Evolutionary conservation across 108 stramenopile species (phyloP).

Genomic region (Skeletonema grethae): DNA sequence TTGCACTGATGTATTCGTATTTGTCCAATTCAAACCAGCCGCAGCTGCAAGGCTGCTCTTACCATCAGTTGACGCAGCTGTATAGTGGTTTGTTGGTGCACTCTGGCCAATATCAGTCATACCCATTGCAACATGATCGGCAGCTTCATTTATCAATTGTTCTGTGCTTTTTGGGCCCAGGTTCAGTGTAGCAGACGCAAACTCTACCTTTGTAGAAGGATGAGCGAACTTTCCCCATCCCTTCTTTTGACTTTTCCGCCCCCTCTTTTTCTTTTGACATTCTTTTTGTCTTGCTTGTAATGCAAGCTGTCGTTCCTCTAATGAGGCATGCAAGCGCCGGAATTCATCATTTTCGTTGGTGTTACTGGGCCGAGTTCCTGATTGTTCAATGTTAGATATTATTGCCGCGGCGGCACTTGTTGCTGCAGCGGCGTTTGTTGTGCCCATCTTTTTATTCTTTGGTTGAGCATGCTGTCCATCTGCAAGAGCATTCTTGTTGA

Average conservation of each 20-base stretch:
- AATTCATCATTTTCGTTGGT: constrained; percentile 42
- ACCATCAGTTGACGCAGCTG: constrained; percentile 1
- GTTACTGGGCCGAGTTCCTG: neutral
- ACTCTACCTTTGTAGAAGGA: constrained; percentile 4
- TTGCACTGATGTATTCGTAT: constrained; percentile 2
- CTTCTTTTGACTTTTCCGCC: constrained; percentile 21
- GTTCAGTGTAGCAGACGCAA: constrained; percentile 35
- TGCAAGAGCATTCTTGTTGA: constrained; percentile 7
- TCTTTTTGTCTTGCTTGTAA: constrained; percentile 42
- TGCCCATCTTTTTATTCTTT: constrained; percentile 6
- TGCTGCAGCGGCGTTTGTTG: neutral
- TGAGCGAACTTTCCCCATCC: constrained; percentile 29
- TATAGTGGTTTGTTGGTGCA: neutral
- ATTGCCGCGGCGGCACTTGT: neutral
- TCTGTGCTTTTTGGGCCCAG: constrained; percentile 43
- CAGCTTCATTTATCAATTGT: constrained; percentile 46
- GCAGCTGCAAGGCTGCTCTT: constrained; percentile 42
- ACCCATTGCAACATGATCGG: constrained; percentile 33
- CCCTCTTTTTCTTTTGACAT: constrained; percentile 17
- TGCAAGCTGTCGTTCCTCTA: constrained; percentile 43
- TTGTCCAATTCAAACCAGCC: constrained; percentile 32
- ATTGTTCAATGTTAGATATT: neutral
- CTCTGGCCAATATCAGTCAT: constrained; percentile 40
- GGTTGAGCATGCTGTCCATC: constrained; percentile 7
- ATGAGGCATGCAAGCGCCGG: constrained; percentile 32